These are phyloP conservation scores for Ophiognomonia clavigignenti-juglandacearum DNA, from an alignment of 2,329 filamentous ascomycete genomes.

Conservation along the genomic window DNA sequence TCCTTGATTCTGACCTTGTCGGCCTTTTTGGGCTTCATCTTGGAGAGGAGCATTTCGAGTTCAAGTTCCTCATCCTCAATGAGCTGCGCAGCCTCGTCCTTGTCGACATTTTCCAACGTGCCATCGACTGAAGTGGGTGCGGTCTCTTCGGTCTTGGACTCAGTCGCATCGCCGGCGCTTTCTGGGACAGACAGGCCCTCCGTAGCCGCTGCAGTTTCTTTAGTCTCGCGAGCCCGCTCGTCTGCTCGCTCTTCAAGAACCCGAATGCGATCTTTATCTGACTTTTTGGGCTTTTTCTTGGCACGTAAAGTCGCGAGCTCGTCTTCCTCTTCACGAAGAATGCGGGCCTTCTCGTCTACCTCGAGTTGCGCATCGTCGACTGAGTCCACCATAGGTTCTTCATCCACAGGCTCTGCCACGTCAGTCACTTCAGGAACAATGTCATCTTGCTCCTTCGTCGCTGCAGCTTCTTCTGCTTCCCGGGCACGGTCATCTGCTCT, in stretches of 20 bases:
- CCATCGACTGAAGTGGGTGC: conserved; percentile 7
- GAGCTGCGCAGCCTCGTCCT: conserved; percentile 5
- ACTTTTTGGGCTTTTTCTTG: conserved; percentile 10
- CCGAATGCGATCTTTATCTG: conserved; percentile 8
- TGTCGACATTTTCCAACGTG: conserved; percentile 2
- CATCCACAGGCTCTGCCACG: too few relatives aligned
- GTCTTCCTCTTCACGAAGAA: conserved; percentile 12
- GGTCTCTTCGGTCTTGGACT: conserved; percentile 8
- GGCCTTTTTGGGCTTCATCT: conserved; percentile 6
- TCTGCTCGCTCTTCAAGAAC: conserved; percentile 7
- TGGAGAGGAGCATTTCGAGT: conserved; percentile 9
- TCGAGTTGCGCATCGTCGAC: conserved; percentile 5
- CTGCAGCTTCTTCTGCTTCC: conserved; percentile 4
- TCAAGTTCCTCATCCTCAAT: conserved; percentile 13
- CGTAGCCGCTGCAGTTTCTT: conserved; percentile 2
- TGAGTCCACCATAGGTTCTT: background rate
- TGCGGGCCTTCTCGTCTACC: conserved; percentile 9
- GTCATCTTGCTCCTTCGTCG: background rate
- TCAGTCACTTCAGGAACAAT: background rate
- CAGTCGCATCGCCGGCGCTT: background rate
- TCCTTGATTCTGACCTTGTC: conserved; percentile 11
- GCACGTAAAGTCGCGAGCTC: conserved; percentile 5
- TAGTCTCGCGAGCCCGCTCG: conserved; percentile 8
- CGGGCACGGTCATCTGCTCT: conserved; percentile 6
- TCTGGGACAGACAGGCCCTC: background rate